Conservation (phyloP, 805 yeast species). For the Wickerhamomyces pijperi region DNA sequence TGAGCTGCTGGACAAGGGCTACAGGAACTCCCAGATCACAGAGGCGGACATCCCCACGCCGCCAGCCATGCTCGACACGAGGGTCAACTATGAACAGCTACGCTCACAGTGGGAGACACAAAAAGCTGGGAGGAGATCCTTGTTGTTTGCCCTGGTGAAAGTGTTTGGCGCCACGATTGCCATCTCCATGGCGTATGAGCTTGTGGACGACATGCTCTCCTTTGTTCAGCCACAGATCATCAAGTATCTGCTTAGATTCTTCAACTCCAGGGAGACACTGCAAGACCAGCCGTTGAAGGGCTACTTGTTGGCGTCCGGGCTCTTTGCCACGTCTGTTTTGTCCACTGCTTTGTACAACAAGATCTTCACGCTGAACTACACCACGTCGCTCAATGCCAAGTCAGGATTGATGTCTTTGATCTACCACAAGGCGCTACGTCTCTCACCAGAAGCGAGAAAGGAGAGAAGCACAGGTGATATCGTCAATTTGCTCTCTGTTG, state of each 20-base stretch:
- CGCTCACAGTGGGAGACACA: conserved; percentile 52
- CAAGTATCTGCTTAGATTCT: conserved; percentile 48
- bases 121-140: conserved; percentile 27
- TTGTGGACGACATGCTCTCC: conserved; percentile 65
- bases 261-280: conserved; percentile 27
- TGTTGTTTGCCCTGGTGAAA: conserved; percentile 46
- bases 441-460: conserved; percentile 57
- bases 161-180: conserved; percentile 70
- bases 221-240: conserved; percentile 83
- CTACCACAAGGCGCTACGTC: conserved; percentile 55
- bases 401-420: conserved; percentile 57
- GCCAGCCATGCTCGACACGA: conserved; percentile 56
- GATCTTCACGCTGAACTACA: conserved; percentile 45
- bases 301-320: conserved; percentile 44
- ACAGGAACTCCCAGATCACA: conserved; percentile 33
- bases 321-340: conserved; percentile 51
- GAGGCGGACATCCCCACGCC: conserved; percentile 67
- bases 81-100: conserved; percentile 36
- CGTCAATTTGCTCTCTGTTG: conserved; percentile 69
- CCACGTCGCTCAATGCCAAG: conserved; percentile 54
- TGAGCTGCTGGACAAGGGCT: conserved; percentile 69
- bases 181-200: conserved; percentile 63
- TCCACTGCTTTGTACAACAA: conserved; percentile 61
- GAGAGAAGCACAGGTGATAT: conserved; percentile 67
- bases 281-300: conserved; percentile 32